Conservation (phyloP, 1,284 basidiomycete genomes). For the Cryptococcus sp. region DNA sequence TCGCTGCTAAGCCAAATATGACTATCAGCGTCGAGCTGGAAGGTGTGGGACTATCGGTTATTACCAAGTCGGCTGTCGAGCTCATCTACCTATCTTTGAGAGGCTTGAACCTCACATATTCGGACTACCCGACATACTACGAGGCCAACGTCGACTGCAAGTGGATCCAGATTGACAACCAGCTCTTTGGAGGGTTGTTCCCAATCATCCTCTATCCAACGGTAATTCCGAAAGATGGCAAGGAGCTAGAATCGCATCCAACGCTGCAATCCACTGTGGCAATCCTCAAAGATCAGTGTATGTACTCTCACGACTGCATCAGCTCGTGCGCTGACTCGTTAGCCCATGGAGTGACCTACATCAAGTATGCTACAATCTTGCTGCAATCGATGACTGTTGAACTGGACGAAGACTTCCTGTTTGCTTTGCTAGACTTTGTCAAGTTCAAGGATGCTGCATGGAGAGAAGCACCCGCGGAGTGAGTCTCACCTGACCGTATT, state of each 20-base stretch:
- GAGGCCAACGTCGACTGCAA: constrained; percentile 79
- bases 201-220: constrained; percentile 96
- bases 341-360: constrained; percentile 93
- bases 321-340: constrained; percentile 2
- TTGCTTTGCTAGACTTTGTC: constrained; percentile 84
- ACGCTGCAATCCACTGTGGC: constrained; percentile 85
- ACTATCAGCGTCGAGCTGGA: constrained; percentile 73
- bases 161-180: constrained; percentile 93
- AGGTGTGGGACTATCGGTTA: constrained; percentile 87
- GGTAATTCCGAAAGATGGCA: constrained; percentile 76
- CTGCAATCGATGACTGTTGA: constrained; percentile 94
- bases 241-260: constrained; percentile 76
- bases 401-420: constrained; percentile 94
- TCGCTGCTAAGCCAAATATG: constrained; percentile 65
- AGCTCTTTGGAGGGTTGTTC: constrained; percentile 92
- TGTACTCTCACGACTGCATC: constrained; percentile 13
- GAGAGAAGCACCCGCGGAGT: constrained; percentile 74
- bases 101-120: constrained; percentile 79
- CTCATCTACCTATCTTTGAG: constrained; percentile 84
- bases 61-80: constrained; percentile 84
- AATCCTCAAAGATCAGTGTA: constrained; percentile 89
- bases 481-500: constrained; percentile 33
- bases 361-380: constrained; percentile 95
- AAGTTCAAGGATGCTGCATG: constrained; percentile 88
- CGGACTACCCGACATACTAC: constrained; percentile 74